Conservation (phyloP, 345 rosid species). For the Euphorbia peplus region DNA sequence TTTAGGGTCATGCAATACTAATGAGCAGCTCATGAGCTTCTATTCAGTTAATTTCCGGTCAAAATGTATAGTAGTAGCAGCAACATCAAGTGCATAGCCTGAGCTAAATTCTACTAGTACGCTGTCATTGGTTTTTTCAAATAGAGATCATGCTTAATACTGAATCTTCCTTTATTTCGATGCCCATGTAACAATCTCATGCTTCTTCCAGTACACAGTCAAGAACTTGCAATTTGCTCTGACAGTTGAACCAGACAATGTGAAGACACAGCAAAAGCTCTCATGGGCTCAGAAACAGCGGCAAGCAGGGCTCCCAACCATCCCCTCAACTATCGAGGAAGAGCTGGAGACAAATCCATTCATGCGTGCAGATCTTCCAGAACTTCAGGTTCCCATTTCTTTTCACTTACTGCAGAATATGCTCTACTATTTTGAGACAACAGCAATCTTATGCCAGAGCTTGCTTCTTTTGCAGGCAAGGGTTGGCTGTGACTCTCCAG, state of each 20-base stretch:
- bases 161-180: neutral
- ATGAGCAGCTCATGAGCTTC: no score
- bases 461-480: constrained; percentile 40
- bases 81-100: neutral
- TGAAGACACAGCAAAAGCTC: constrained; percentile 61
- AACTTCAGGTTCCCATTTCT: constrained; percentile 45
- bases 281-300: constrained; percentile 78
- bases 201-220: constrained; percentile 64
- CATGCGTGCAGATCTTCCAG: constrained; percentile 66
- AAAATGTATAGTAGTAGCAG: neutral
- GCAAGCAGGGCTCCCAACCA: constrained; percentile 64
- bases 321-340: constrained; percentile 86
- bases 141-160: neutral
- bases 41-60: no score
- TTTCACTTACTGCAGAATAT: no score
- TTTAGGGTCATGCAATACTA: neutral
- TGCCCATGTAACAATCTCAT: constrained; percentile 8
- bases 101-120: no score
- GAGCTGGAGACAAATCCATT: constrained; percentile 86
- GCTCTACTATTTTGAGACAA: neutral
- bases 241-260: constrained; percentile 73
- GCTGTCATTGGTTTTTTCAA: neutral
- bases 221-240: constrained; percentile 86
- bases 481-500: constrained; percentile 54
- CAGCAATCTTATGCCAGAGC: constrained; percentile 1